Evolutionary conservation across 192 early-diverging fungal genomes (phyloP).

Genomic region (Phlyctochytrium bullatum): DNA sequence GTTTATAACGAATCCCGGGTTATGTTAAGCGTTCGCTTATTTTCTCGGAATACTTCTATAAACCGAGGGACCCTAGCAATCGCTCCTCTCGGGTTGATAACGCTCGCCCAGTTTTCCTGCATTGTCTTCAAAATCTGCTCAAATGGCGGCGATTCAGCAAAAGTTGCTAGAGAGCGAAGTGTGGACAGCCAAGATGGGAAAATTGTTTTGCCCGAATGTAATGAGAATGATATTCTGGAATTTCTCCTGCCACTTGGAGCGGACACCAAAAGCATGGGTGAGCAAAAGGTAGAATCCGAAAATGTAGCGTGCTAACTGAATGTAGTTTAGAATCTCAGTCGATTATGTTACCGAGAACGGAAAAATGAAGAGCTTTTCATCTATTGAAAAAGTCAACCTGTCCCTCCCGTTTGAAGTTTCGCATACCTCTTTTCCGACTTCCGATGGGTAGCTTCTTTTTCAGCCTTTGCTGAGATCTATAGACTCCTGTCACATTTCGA

Average conservation of each 20-base stretch:
- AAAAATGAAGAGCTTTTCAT: neutral
- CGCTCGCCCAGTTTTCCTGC: slow-evolving; percentile 9
- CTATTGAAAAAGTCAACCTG: neutral
- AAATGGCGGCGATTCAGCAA: slow-evolving; percentile 12
- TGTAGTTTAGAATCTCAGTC: neutral
- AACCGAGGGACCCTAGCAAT: slow-evolving; percentile 11
- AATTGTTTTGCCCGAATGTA: slow-evolving; percentile 37
- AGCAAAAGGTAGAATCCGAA: slow-evolving; percentile 41
- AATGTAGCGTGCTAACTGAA: too few species aligned
- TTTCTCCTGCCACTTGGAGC: slow-evolving; percentile 48
- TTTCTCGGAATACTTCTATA: slow-evolving; percentile 2
- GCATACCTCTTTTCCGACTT: neutral
- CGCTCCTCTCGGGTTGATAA: neutral
- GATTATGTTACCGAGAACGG: neutral
- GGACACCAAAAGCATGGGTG: slow-evolving; percentile 32
- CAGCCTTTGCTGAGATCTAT: too few species aligned
- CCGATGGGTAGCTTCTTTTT: neutral
- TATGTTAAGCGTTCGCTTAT: slow-evolving; percentile 5
- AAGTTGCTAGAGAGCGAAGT: slow-evolving; percentile 28
- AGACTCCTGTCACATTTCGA: too few species aligned
- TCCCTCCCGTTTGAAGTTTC: slow-evolving; percentile 7
- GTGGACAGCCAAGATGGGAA: slow-evolving; percentile 36
- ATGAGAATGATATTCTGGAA: slow-evolving; percentile 34
- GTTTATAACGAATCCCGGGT: neutral
- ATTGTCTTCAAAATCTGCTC: slow-evolving; percentile 12